Percentiles rank a stretch among this genome's conserved stretches.
phyloP scores from a whole-genome alignment of 2,329 filamentous ascomycete genomes.

The Colletotrichum noveboracense region DNA sequence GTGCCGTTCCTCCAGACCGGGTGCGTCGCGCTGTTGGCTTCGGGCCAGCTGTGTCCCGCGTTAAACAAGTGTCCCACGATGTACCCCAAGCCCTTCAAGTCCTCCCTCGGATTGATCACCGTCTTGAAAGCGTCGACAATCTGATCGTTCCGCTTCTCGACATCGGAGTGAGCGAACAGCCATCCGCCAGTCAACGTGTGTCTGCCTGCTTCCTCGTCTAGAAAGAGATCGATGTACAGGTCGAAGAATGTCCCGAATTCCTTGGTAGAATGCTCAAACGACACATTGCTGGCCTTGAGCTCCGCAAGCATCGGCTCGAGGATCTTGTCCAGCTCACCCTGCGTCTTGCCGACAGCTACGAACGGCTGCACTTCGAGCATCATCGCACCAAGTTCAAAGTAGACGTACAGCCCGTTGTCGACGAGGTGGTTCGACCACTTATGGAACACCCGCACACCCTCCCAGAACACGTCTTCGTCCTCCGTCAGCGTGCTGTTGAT shows the following conservation, averaged over 20 bases:
- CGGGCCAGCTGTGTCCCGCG: conserved; percentile 36
- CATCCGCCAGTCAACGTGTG: conserved; percentile 42
- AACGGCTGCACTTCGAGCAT: not conserved
- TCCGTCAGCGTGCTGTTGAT: conserved; percentile 33
- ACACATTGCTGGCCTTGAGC: not conserved
- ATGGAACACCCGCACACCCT: conserved; percentile 53
- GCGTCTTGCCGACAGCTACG: not conserved
- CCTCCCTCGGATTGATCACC: not conserved
- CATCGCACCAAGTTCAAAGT: conserved; percentile 32
- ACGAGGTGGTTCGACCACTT: conserved; percentile 44
- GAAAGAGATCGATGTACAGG: conserved; percentile 42
- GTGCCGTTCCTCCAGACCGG: conserved; percentile 38
- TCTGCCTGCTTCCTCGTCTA: conserved; percentile 35
- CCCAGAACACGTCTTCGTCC: conserved; percentile 48
- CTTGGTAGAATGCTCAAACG: not conserved
- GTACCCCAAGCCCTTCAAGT: conserved; percentile 4
- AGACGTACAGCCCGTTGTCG: conserved; percentile 45
- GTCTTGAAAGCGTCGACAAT: not conserved
- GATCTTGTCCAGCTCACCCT: not conserved
- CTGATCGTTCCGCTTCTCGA: conserved; percentile 32
- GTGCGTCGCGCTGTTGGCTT: conserved; percentile 44
- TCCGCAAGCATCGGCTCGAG: not conserved
- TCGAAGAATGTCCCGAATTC: conserved; percentile 25
- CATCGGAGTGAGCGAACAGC: conserved; percentile 40
- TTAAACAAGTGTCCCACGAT: conserved; percentile 29